Conservation (phyloP, 192 early-diverging fungal genomes). For the Coemansia sp. region DNA sequence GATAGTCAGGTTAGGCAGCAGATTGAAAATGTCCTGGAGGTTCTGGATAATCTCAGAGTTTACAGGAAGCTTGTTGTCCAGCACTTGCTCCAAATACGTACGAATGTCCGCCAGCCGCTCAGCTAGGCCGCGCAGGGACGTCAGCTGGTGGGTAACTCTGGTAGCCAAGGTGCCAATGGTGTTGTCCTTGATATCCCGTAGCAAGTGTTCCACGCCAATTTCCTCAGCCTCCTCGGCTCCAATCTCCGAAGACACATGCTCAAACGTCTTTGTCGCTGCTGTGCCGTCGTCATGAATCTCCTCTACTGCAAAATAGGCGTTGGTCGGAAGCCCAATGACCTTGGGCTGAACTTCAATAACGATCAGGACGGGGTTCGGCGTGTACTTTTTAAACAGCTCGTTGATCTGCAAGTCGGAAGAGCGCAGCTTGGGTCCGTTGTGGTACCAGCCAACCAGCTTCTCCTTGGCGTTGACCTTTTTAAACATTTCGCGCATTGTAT, state of each 20-base stretch:
- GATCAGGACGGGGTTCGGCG: constrained; percentile 94
- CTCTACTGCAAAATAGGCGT: constrained; percentile 97
- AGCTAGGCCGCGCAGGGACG: constrained; percentile 89
- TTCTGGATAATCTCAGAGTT: constrained; percentile 99
- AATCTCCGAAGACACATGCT: constrained; percentile 93
- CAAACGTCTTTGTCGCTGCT: constrained; percentile 94
- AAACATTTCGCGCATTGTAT: constrained; percentile 99
- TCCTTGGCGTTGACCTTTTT: constrained; percentile 99
- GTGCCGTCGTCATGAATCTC: constrained; percentile 99
- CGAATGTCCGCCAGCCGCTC: constrained; percentile 85
- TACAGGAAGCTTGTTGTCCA: constrained; percentile 81
- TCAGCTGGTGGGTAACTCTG: constrained; percentile 89
- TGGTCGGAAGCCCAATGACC: constrained; percentile 91
- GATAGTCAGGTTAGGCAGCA: constrained; percentile 89
- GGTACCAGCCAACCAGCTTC: constrained; percentile 98
- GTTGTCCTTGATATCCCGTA: constrained; percentile 98
- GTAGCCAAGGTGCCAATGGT: constrained; percentile 93
- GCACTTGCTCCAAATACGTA: constrained; percentile 87
- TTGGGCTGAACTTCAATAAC: constrained; percentile 97
- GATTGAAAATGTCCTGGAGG: constrained; percentile 98
- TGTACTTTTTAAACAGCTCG: constrained; percentile 95
- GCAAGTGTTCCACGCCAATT: constrained; percentile 98
- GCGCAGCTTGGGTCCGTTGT: constrained; percentile 97
- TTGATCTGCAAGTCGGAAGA: constrained; percentile 97
- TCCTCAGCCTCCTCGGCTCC: constrained; percentile 99